These are phyloP conservation scores for Pouteria campechiana DNA, from an alignment of 179 eudicot species.

Conservation along the genomic window DNA sequence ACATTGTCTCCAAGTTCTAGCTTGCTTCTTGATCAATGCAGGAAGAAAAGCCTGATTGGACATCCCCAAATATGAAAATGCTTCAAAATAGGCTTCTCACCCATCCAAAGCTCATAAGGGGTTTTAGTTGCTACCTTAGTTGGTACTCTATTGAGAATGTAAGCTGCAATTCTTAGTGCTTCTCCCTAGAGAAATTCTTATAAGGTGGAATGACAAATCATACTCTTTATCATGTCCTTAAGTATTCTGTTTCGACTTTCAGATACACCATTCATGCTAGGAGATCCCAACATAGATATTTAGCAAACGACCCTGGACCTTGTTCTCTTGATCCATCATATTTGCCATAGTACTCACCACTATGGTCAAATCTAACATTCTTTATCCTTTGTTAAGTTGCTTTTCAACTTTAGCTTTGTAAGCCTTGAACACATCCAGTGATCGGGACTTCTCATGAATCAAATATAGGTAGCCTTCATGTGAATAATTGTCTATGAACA, in stretches of 20 bases:
- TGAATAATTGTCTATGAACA: slow-evolving; percentile 1
- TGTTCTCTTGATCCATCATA: slow-evolving; percentile 4
- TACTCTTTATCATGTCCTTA: slow-evolving; percentile 4
- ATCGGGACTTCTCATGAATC: not conserved
- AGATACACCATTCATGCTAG: slow-evolving; percentile 6
- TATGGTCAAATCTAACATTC: not conserved
- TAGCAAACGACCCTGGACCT: slow-evolving; percentile 4
- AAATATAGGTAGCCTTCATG: not conserved
- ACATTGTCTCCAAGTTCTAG: no score
- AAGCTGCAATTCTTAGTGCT: no score
- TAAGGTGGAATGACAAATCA: no score
- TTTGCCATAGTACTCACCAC: slow-evolving; percentile 1
- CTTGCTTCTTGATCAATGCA: no score
- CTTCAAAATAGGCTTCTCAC: no score
- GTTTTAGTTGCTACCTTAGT: no score
- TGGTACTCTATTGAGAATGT: no score
- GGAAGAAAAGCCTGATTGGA: no score
- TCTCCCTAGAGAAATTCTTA: no score
- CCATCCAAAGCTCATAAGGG: no score
- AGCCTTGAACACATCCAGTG: not conserved
- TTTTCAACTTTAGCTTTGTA: not conserved
- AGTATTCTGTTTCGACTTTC: slow-evolving; percentile 3
- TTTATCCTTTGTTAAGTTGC: not conserved
- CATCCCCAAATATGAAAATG: no score
- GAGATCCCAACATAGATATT: slow-evolving; percentile 1